Conservation (phyloP, 805 yeast species). For the Nakazawaea ishiwadae region DNA sequence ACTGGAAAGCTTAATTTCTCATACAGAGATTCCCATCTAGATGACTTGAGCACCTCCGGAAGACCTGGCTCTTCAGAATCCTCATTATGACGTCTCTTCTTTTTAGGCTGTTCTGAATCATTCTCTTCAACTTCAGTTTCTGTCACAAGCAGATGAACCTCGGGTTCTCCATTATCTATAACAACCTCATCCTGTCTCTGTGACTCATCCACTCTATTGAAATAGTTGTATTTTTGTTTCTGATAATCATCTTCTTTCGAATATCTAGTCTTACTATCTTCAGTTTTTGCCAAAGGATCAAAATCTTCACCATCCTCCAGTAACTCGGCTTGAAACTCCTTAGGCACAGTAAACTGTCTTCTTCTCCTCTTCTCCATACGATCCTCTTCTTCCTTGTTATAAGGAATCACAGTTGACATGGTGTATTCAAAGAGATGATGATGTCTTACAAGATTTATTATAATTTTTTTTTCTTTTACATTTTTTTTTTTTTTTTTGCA, state of each 20-base stretch:
- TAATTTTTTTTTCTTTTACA: not conserved
- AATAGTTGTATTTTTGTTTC: conserved; percentile 24
- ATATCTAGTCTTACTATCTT: conserved; percentile 22
- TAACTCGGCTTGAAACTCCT: conserved; percentile 14
- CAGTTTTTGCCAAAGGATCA: conserved; percentile 21
- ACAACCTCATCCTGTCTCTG: conserved; percentile 33
- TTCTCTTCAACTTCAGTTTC: conserved; percentile 11
- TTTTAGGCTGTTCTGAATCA: not conserved
- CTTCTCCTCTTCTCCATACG: not conserved
- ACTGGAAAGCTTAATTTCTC: conserved; percentile 16
- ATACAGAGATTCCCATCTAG: conserved; percentile 26
- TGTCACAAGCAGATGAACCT: not conserved
- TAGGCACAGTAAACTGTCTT: conserved; percentile 16
- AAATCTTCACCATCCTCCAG: conserved; percentile 18
- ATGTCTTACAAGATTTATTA: no score
- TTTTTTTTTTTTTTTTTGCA: not conserved
- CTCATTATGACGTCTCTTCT: conserved; percentile 18
- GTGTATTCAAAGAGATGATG: no score
- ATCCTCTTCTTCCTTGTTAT: conserved; percentile 8
- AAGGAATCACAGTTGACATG: conserved; percentile 12
- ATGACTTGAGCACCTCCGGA: conserved; percentile 15
- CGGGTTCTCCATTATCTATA: conserved; percentile 18
- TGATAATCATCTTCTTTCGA: conserved; percentile 46
- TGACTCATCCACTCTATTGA: conserved; percentile 13
- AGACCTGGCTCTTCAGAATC: conserved; percentile 15